phyloP scores from a whole-genome alignment of 495 filamentous ascomycete genomes.

The Neurospora terricola region DNA sequence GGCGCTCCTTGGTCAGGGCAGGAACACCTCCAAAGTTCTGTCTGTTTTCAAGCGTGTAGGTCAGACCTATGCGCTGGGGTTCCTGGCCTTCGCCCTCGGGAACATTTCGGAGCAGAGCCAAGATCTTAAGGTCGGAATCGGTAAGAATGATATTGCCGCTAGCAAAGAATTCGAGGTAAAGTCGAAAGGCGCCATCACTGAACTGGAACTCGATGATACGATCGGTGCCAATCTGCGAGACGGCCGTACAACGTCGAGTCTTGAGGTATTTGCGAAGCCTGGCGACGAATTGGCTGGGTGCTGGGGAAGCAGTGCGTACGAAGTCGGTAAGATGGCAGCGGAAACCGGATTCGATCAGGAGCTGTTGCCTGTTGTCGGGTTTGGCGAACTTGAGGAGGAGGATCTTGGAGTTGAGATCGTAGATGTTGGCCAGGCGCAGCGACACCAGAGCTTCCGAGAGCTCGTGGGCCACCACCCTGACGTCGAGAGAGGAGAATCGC shows the following conservation, averaged over 20 bases:
- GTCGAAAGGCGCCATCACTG: slow-evolving; percentile 75
- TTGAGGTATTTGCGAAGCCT: slow-evolving; percentile 79
- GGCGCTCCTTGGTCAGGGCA: slow-evolving; percentile 57
- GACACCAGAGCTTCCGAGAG: slow-evolving; percentile 63
- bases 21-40: slow-evolving; percentile 74
- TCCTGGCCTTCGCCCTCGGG: slow-evolving; percentile 60
- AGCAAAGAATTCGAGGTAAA: slow-evolving; percentile 94
- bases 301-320: slow-evolving; percentile 69
- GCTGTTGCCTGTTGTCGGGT: slow-evolving; percentile 72
- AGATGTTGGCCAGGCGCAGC: slow-evolving; percentile 83
- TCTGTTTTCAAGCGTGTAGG: slow-evolving; percentile 70
- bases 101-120: slow-evolving; percentile 75
- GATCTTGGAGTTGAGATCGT: slow-evolving; percentile 90
- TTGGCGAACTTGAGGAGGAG: slow-evolving; percentile 90
- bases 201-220: slow-evolving; percentile 88
- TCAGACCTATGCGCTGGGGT: slow-evolving; percentile 63
- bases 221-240: slow-evolving; percentile 85
- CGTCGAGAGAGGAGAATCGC: slow-evolving; percentile 87
- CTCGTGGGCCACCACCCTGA: slow-evolving; percentile 89
- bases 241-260: slow-evolving; percentile 69
- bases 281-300: slow-evolving; percentile 74
- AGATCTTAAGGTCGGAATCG: slow-evolving; percentile 65
- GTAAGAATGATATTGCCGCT: slow-evolving; percentile 86
- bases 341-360: slow-evolving; percentile 91
- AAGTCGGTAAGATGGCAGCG: slow-evolving; percentile 90